Conservation (phyloP, 768 basidiomycete genomes). For the Mycena maculata region DNA sequence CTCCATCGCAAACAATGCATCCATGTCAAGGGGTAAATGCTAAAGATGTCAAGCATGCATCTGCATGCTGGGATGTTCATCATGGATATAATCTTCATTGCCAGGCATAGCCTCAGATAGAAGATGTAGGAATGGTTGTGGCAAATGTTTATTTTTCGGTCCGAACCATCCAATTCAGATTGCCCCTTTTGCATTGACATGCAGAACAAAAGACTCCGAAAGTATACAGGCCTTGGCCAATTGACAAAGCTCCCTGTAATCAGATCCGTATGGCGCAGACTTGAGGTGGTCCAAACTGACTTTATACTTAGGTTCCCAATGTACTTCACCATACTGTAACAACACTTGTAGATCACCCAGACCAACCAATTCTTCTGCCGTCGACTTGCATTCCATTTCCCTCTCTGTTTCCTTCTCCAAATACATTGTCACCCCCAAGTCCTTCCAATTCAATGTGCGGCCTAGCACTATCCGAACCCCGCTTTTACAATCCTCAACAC, state of each 20-base stretch:
- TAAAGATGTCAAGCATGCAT: too few relatives aligned
- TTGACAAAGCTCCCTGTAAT: slow-evolving; percentile 34
- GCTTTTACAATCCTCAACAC: slow-evolving; percentile 38
- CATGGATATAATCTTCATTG: too few relatives aligned
- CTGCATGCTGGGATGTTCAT: too few relatives aligned
- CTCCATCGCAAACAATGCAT: too few relatives aligned
- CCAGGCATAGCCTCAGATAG: too few relatives aligned
- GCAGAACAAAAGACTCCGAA: too few relatives aligned
- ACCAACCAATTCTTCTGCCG: slow-evolving; percentile 42
- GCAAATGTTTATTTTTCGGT: too few relatives aligned
- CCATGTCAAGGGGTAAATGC: too few relatives aligned
- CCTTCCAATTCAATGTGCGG: slow-evolving; percentile 50
- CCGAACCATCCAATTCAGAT: too few relatives aligned
- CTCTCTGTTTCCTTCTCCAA: slow-evolving; percentile 27
- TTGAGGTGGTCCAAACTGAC: slow-evolving; percentile 32
- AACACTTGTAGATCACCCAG: slow-evolving; percentile 38
- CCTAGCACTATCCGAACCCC: slow-evolving; percentile 51
- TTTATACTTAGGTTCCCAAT: slow-evolving; percentile 24
- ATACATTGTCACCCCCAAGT: slow-evolving; percentile 34
- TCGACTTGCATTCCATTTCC: slow-evolving; percentile 38
- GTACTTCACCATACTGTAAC: slow-evolving; percentile 34
- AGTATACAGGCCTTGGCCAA: slow-evolving; percentile 36
- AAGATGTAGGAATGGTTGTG: too few relatives aligned
- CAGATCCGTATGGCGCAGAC: slow-evolving; percentile 33
- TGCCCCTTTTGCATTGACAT: too few relatives aligned